A percentile compares a stretch with the other conserved stretches of the same genome.
Conservation (phyloP, 2,329 filamentous ascomycete species). For the Fusarium concolor region DNA sequence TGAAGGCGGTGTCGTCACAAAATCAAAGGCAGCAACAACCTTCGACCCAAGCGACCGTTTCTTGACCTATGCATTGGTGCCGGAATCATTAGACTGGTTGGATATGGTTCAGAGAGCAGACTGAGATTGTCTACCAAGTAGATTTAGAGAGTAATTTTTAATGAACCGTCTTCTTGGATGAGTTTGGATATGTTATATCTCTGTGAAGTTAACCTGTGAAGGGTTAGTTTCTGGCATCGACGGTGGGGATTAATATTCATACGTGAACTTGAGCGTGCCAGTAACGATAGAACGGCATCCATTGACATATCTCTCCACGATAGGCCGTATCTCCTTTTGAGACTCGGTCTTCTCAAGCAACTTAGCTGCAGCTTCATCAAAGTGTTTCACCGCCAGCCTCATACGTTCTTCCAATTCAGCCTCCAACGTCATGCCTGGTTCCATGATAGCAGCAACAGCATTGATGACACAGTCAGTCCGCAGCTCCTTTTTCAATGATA, state of each 20-base stretch:
- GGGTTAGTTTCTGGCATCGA: background rate
- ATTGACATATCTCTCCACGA: slow-evolving; percentile 45
- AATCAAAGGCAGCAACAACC: slow-evolving; percentile 35
- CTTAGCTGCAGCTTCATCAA: slow-evolving; percentile 40
- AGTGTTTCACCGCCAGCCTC: slow-evolving; percentile 34
- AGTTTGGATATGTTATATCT: slow-evolving; percentile 50
- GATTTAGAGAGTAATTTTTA: slow-evolving; percentile 48
- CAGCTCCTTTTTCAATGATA: slow-evolving; percentile 52
- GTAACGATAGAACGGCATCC: slow-evolving; percentile 48
- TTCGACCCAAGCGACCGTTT: background rate
- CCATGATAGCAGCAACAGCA: slow-evolving; percentile 45
- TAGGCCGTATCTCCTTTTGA: slow-evolving; percentile 19
- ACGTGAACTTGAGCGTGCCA: slow-evolving; percentile 52
- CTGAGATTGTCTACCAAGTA: background rate
- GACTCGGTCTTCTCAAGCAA: slow-evolving; percentile 16
- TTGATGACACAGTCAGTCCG: slow-evolving; percentile 46
- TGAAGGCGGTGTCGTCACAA: slow-evolving; percentile 56
- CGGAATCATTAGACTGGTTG: background rate
- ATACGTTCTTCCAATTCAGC: slow-evolving; percentile 41
- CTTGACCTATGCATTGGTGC: background rate
- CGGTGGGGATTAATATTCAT: slow-evolving; percentile 13
- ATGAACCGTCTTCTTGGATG: slow-evolving; percentile 49
- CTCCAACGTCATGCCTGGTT: slow-evolving; percentile 39
- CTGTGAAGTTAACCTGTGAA: slow-evolving; percentile 47
- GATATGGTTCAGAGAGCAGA: background rate